Evolutionary conservation across 2,329 filamentous ascomycete genomes (phyloP).

Genomic region (Dothiorella sarmentorum): DNA sequence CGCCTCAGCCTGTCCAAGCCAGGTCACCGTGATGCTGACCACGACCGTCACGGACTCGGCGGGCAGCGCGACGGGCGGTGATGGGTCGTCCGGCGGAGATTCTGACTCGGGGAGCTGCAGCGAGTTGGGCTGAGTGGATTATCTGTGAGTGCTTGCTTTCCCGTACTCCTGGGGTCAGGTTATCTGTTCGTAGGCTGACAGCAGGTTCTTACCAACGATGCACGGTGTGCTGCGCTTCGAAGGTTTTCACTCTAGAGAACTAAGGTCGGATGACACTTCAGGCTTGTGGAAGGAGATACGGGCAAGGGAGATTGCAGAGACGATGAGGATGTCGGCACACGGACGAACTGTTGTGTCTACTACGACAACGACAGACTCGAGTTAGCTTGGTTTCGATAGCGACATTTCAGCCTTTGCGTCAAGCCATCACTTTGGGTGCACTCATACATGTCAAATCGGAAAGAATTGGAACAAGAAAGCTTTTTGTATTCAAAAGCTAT

Average conservation of each 20-base stretch:
- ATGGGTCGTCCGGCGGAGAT: neutral
- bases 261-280: neutral
- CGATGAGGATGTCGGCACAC: too few species aligned
- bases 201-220: too few species aligned
- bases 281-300: too few species aligned
- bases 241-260: constrained; percentile 7
- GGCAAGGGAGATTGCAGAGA: too few species aligned
- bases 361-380: too few species aligned
- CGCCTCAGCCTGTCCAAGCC: neutral
- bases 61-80: neutral
- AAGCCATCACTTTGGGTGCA: too few species aligned
- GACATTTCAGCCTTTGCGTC: too few species aligned
- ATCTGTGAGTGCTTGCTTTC: neutral
- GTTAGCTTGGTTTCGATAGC: too few species aligned
- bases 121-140: neutral
- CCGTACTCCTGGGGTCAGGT: neutral
- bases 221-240: constrained; percentile 6
- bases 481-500: too few species aligned
- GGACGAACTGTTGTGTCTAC: too few species aligned
- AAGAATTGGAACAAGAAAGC: too few species aligned
- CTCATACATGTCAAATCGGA: too few species aligned
- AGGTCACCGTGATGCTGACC: constrained; percentile 7
- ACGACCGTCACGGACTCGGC: neutral
- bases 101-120: neutral
- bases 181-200: neutral